Evolutionary conservation across 2,329 filamentous ascomycete genomes (phyloP).

Genomic region (Xylariaceae sp.): DNA sequence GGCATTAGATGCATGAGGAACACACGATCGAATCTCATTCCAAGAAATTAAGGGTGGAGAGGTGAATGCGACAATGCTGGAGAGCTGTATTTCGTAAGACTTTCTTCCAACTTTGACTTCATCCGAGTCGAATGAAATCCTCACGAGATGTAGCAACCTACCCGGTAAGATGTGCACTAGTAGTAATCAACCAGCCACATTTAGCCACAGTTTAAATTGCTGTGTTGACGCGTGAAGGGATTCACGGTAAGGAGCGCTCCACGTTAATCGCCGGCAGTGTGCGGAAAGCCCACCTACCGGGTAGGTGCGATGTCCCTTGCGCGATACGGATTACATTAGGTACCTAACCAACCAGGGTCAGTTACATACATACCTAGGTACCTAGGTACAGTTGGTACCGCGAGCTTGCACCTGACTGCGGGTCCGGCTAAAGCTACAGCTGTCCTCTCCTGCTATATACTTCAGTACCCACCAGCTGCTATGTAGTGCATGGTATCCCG

Average conservation of each 20-base stretch:
- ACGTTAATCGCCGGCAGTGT: background rate
- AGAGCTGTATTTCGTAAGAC: too few species aligned
- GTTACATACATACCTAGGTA: background rate
- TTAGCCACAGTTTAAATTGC: background rate
- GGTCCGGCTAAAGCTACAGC: conserved; percentile 27
- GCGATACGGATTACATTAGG: too few species aligned
- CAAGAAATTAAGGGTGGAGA: too few species aligned
- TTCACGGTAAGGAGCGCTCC: too few species aligned
- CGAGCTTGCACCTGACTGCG: background rate
- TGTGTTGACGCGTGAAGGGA: too few species aligned
- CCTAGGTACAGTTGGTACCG: background rate
- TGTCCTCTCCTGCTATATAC: conserved; percentile 24
- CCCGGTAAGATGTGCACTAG: too few species aligned
- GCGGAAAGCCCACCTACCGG: too few species aligned
- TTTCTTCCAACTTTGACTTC: too few species aligned
- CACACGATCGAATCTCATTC: background rate
- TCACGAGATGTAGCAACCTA: too few species aligned
- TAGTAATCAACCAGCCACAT: background rate
- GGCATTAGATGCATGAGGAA: background rate
- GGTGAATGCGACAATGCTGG: too few species aligned
- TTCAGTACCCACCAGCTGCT: background rate
- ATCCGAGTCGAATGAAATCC: too few species aligned
- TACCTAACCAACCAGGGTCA: background rate
- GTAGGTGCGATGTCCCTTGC: too few species aligned
- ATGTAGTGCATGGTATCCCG: background rate